Percentiles rank a stretch among this genome's conserved stretches.
Conservation (phyloP, 2,329 filamentous ascomycete genomes). For the Aspergillus fischeri region DNA sequence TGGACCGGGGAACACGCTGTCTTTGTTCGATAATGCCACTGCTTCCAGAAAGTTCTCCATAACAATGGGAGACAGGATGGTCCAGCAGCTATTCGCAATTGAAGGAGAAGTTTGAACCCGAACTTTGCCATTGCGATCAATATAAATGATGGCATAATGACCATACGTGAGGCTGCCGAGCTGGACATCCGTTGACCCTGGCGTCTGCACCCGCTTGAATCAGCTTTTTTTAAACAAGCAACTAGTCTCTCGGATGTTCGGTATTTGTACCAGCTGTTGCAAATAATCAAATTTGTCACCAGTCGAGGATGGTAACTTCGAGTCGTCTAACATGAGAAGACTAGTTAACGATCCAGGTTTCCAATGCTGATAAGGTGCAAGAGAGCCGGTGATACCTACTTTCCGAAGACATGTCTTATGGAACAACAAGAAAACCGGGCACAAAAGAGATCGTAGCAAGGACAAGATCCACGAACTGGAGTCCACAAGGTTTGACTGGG, state of each 20-base stretch:
- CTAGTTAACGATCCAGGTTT: neutral
- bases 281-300: neutral
- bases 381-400: constrained; percentile 9
- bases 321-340: neutral
- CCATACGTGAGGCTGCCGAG: constrained; percentile 18
- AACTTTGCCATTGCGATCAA: constrained; percentile 27
- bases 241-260: neutral
- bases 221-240: neutral
- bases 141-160: constrained; percentile 32
- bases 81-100: constrained; percentile 24
- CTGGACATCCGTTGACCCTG: constrained; percentile 20
- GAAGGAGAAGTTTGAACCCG: constrained; percentile 28
- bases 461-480: constrained; percentile 12
- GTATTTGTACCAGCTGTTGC: neutral
- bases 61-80: constrained; percentile 26
- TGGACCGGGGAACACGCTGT: constrained; percentile 11
- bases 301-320: neutral
- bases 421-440: neutral
- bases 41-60: constrained; percentile 27
- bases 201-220: constrained; percentile 13
- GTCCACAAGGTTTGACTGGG: constrained; percentile 7
- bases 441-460: constrained; percentile 3
- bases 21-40: constrained; percentile 24
- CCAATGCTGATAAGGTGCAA: constrained; percentile 4
- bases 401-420: constrained; percentile 10